phyloP scores from a whole-genome alignment of 345 rosid species.

The Corymbia maculata region DNA sequence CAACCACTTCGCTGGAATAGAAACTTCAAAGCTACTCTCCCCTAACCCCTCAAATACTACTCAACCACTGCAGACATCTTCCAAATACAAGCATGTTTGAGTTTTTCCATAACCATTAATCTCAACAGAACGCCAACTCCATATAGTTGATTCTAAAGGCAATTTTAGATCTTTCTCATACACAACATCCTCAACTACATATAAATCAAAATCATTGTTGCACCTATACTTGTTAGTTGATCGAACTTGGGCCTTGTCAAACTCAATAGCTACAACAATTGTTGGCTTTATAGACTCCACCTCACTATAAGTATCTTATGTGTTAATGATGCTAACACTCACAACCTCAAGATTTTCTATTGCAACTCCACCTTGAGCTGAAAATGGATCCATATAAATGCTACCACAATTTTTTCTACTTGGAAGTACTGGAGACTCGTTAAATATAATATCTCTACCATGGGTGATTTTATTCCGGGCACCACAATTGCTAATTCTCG shows the following conservation, averaged over 20 bases:
- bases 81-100: not conserved
- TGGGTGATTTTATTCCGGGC: not conserved
- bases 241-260: not conserved
- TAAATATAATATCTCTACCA: not conserved
- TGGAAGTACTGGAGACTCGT: not conserved
- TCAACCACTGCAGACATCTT: not conserved
- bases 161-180: not conserved
- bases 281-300: not conserved
- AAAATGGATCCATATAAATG: not conserved
- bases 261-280: not conserved
- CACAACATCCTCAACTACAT: not conserved
- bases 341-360: not conserved
- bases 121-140: not conserved
- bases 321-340: not conserved
- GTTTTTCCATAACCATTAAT: not conserved
- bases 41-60: not conserved
- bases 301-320: not conserved
- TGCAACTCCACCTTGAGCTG: not conserved
- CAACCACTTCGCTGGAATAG: not conserved
- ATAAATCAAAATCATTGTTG: not conserved
- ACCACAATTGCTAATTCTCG: not conserved
- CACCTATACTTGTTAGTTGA: not conserved
- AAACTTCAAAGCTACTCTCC: not conserved
- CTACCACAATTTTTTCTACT: not conserved
- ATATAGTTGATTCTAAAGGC: not conserved